Evolutionary conservation across 73 alveolate genomes (phyloP).

Genomic region (Tetrahymena borealis): DNA sequence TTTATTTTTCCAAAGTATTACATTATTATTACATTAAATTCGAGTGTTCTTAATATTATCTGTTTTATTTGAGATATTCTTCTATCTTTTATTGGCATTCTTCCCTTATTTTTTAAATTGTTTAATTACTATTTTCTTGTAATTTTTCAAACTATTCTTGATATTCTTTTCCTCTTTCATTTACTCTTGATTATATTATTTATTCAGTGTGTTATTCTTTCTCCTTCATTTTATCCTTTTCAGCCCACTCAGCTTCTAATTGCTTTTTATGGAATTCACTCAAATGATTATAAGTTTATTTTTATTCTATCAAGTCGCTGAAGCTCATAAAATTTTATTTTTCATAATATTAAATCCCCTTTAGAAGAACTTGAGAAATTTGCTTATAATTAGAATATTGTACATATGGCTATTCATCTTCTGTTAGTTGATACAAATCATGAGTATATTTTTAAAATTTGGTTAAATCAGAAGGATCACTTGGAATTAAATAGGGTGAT

Average conservation of each 20-base stretch:
- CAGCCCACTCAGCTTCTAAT: background rate
- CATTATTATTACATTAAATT: background rate
- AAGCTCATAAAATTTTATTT: background rate
- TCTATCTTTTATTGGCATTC: background rate
- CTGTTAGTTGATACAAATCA: background rate
- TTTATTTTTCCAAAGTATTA: background rate
- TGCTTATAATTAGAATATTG: background rate
- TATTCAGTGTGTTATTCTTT: background rate
- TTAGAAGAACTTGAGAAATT: background rate
- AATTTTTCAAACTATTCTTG: background rate
- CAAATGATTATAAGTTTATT: background rate
- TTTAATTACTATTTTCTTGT: background rate
- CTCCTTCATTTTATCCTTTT: background rate
- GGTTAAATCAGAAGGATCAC: background rate
- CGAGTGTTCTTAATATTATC: background rate
- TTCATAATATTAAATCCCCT: background rate
- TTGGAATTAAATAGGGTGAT: background rate
- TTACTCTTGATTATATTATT: background rate
- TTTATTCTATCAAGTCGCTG: background rate
- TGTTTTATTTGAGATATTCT: background rate
- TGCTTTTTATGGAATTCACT: background rate
- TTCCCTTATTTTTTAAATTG: background rate
- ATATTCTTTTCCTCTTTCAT: background rate
- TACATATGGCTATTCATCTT: background rate
- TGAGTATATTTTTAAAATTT: background rate